Evolutionary conservation across 2,329 filamentous ascomycete species (phyloP), one percentile per base, ranked within the genome.

Genomic region (Colletotrichum shisoi): DNA sequence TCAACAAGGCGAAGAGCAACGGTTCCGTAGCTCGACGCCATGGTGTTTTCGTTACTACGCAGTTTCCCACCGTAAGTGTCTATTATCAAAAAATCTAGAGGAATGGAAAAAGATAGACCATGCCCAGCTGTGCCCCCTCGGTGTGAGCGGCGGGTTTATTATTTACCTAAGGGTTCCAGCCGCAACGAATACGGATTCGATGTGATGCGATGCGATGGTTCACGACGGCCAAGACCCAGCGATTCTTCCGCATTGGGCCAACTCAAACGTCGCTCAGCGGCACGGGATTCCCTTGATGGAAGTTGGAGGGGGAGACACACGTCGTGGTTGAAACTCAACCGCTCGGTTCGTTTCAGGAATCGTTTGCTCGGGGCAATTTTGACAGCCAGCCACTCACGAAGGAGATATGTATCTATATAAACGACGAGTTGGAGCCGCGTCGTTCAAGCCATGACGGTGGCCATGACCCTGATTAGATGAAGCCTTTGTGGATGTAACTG

Each of bases 181-280:
- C 9, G 27, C 13, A 57, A 63, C 64, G 61, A 67, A 67, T 59
- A 67, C 64, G 64, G 64, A 64, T 19, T 59, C 64, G 61, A 31
- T 21, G 40, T 39, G 21, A 37, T 57, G 40, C 15, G 24, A 49
- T 52, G 21, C 15, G 24, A 49, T 52, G 21, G 58, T 40, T 53
- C 46, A 19, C 48, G 39, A 53, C 39, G 21, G n/a, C 53, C 24
- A 63, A 42, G 51, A 49, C 46, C 27, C 40, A 59, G 17, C 53
- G 19, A 8, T 8, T 44, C 54, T 37, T 11, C 64, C 34, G 39
- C 2, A 53, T 58, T 24, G 27, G 42, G 48, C 24, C 40, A 59
- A 48, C 54, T 40, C 48, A 59, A 59, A 64, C 54, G 49, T 34
- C 52, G 57, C 21, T n/a, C n/a, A n/a, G n/a, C n/a, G n/a, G 53